Evolutionary conservation across 2,329 filamentous ascomycete species (phyloP), one percentile per base, ranked within the genome.

Genomic region (Colletotrichum musae): DNA sequence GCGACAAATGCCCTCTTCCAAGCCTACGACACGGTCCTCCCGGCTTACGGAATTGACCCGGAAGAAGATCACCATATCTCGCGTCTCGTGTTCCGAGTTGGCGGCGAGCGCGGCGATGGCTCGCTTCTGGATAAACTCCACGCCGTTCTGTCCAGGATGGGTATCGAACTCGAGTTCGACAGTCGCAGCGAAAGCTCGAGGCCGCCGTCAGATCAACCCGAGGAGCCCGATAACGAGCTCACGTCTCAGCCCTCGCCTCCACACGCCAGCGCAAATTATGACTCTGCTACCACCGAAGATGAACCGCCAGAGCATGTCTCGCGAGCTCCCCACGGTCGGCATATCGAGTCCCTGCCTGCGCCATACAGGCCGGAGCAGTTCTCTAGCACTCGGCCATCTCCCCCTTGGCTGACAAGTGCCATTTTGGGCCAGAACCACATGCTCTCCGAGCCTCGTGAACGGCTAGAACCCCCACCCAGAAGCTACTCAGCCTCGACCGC

Each of bases 1-100:
- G 91, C 93, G 4, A 94, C 92, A 67, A 90, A 91, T 76, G 93
- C 94, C 10, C 87, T 97, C 18, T 97, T 97, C 80, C 86, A 87
- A 61, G 93, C 94, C 36, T 97, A 97, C 77, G 92, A 96, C 76
- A 85, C 89, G 64, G 86, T 95, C 50, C 87, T 97, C n/a, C 88
- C 88, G n/a, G 5, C 84, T 89, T 72, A 93, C 82, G 92, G 90
- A 63, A 83, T 94, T 72, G 87, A 93, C 68, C 86, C 89, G n/a
- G 90, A 93, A 74, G 86, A 92, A 73, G 93, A 95, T 75, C 90
- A 91, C 74, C 89, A 92, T 73, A 91, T 94, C 75, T 90, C 94
- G 72, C 89, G 92, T 71, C 91, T 97, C 74, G 82, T 97, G 64
- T 93, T 96, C 78, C 91, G 91, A 75, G 89, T 97, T 77, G 92